phyloP scores from a whole-genome alignment of 805 yeast species.

The Geotrichum ghanense region DNA sequence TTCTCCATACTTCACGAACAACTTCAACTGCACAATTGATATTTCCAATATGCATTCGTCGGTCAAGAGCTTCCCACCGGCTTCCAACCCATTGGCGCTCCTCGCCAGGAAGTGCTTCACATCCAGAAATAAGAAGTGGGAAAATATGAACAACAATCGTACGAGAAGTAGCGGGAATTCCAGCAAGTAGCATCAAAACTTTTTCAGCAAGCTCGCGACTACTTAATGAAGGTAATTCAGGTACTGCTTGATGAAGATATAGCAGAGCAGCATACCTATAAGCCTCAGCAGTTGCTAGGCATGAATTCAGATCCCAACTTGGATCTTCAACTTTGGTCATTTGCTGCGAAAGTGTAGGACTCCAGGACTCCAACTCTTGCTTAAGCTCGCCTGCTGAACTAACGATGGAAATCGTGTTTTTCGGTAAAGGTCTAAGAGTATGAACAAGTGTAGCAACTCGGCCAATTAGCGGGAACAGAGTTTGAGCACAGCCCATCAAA shows the following conservation, averaged over 20 bases:
- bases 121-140: conserved; percentile 53
- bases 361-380: conserved; percentile 44
- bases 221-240: conserved; percentile 47
- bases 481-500: conserved; percentile 54
- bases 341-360: conserved; percentile 34
- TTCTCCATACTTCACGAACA: conserved; percentile 59
- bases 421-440: conserved; percentile 32
- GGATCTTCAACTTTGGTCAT: conserved; percentile 29
- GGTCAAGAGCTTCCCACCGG: conserved; percentile 44
- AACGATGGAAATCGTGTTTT: conserved; percentile 36
- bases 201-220: conserved; percentile 49
- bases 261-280: conserved; percentile 48
- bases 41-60: conserved; percentile 54
- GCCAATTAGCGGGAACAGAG: conserved; percentile 53
- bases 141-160: conserved; percentile 51
- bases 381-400: conserved; percentile 45
- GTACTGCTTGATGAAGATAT: conserved; percentile 59
- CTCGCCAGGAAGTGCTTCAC: conserved; percentile 45
- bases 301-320: conserved; percentile 44
- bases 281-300: conserved; percentile 61
- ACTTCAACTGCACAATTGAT: conserved; percentile 56
- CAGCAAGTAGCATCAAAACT: conserved; percentile 46
- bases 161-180: conserved; percentile 48
- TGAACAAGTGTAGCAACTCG: conserved; percentile 46
- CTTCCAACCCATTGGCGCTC: conserved; percentile 51